A percentile compares a stretch with the other conserved stretches of the same genome.
Evolutionary conservation across 1,284 basidiomycete genomes (phyloP).

Genomic region (Omphalotus olearius): DNA sequence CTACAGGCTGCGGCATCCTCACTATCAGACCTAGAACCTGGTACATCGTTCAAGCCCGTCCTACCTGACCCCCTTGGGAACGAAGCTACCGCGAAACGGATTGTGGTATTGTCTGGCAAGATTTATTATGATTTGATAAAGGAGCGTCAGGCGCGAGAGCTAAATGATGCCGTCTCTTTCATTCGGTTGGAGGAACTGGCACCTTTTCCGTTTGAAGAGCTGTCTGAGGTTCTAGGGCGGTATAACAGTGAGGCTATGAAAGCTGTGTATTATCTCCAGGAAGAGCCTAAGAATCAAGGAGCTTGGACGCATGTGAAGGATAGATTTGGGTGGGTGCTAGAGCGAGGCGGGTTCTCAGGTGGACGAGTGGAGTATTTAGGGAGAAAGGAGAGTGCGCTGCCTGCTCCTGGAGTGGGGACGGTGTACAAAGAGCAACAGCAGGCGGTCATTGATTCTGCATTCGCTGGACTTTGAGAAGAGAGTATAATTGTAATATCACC

Average conservation of each 20-base stretch:
- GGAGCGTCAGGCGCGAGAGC: slow-evolving; percentile 48
- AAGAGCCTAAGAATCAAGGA: slow-evolving; percentile 86
- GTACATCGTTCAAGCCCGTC: slow-evolving; percentile 69
- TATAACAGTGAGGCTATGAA: slow-evolving; percentile 38
- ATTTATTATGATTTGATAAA: slow-evolving; percentile 83
- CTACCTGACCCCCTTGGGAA: slow-evolving; percentile 50
- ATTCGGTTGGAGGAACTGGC: slow-evolving; percentile 81
- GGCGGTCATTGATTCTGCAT: slow-evolving; percentile 52
- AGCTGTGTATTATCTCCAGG: slow-evolving; percentile 71
- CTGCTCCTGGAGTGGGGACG: slow-evolving; percentile 74
- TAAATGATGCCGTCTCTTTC: slow-evolving; percentile 55
- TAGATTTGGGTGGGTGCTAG: slow-evolving; percentile 52
- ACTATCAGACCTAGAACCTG: slow-evolving; percentile 59
- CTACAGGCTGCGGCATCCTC: slow-evolving; percentile 70
- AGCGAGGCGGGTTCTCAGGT: slow-evolving; percentile 27
- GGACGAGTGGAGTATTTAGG: slow-evolving; percentile 53
- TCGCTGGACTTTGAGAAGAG: slow-evolving; percentile 38
- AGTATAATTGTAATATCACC: too few relatives aligned
- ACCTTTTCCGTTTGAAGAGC: slow-evolving; percentile 73
- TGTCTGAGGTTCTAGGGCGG: slow-evolving; percentile 42
- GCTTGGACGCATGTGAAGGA: slow-evolving; percentile 65
- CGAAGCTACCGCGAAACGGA: slow-evolving; percentile 42
- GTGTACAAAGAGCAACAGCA: slow-evolving; percentile 66
- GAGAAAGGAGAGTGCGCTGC: slow-evolving; percentile 66
- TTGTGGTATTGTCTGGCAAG: slow-evolving; percentile 73